These are phyloP conservation scores for Solanum boliviense DNA, from an alignment of 257 asterid genomes.

Conservation along the genomic window DNA sequence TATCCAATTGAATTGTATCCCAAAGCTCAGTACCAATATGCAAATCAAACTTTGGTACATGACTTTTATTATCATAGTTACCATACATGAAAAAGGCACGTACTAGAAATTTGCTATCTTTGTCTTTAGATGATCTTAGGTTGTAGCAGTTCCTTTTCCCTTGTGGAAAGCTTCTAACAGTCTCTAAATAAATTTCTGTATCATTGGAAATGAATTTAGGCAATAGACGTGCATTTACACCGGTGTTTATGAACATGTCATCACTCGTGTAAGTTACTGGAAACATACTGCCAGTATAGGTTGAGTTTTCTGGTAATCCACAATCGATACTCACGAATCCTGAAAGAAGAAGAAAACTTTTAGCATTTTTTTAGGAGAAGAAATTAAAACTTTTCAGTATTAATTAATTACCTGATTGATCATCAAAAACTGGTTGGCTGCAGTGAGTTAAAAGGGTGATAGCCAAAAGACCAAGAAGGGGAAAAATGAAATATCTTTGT, in stretches of 20 bases:
- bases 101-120: neutral
- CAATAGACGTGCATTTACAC: slow-evolving; percentile 1
- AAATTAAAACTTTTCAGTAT: neutral
- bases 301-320: slow-evolving; percentile 8
- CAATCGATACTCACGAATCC: slow-evolving; percentile 40
- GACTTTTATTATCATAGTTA: neutral
- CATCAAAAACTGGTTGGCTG: neutral
- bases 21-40: slow-evolving; percentile 26
- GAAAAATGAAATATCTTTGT: neutral
- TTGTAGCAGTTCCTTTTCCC: slow-evolving; percentile 14
- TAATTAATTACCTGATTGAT: neutral
- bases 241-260: neutral
- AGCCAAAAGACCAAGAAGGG: neutral
- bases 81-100: neutral
- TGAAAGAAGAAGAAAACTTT: neutral
- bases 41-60: slow-evolving; percentile 21
- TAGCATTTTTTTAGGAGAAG: neutral
- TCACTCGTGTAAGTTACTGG: slow-evolving; percentile 14
- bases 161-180: slow-evolving; percentile 22
- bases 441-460: neutral
- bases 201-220: neutral
- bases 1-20: neutral
- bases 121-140: neutral
- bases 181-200: neutral
- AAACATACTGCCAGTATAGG: neutral